Evolutionary conservation across 768 basidiomycete genomes (phyloP).

Genomic region (Agrocybe praecox): DNA sequence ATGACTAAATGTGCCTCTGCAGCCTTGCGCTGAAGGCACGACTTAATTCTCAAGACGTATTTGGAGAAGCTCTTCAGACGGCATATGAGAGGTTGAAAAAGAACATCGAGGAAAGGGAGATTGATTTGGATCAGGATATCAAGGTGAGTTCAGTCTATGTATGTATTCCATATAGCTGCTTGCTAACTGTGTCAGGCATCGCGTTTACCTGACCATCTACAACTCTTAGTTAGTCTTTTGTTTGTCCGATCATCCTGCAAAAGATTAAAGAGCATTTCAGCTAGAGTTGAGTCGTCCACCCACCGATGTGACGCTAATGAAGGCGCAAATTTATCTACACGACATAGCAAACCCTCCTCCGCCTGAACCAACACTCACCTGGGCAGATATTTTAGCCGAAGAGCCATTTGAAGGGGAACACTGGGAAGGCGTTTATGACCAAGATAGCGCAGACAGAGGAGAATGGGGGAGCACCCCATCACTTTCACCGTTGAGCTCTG

Average conservation of each 20-base stretch:
- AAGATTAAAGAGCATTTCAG: constrained; percentile 32
- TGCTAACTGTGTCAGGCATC: constrained; percentile 42
- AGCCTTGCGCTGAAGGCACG: constrained; percentile 71
- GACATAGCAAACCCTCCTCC: constrained; percentile 45
- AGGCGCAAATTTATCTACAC: constrained; percentile 58
- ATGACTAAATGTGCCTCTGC: constrained; percentile 8
- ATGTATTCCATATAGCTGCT: not conserved
- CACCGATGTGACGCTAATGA: constrained; percentile 44
- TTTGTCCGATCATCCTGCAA: not conserved
- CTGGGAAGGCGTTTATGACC: constrained; percentile 75
- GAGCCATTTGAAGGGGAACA: constrained; percentile 88
- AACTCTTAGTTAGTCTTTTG: constrained; percentile 58
- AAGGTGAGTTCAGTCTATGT: constrained; percentile 39
- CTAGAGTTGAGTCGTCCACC: constrained; percentile 60
- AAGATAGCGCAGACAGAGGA: constrained; percentile 40
- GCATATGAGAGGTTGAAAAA: constrained; percentile 53
- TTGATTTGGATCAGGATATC: constrained; percentile 68
- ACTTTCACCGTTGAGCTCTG: constrained; percentile 65
- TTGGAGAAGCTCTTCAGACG: constrained; percentile 62
- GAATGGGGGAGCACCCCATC: constrained; percentile 67
- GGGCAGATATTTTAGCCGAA: constrained; percentile 79
- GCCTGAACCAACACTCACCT: constrained; percentile 53
- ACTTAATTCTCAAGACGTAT: constrained; percentile 61
- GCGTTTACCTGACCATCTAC: constrained; percentile 70
- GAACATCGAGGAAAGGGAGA: constrained; percentile 44